Evolutionary conservation across 2,329 filamentous ascomycete species (phyloP), one percentile per base, ranked within the genome.

Genomic region (Thelonectria rubi): DNA sequence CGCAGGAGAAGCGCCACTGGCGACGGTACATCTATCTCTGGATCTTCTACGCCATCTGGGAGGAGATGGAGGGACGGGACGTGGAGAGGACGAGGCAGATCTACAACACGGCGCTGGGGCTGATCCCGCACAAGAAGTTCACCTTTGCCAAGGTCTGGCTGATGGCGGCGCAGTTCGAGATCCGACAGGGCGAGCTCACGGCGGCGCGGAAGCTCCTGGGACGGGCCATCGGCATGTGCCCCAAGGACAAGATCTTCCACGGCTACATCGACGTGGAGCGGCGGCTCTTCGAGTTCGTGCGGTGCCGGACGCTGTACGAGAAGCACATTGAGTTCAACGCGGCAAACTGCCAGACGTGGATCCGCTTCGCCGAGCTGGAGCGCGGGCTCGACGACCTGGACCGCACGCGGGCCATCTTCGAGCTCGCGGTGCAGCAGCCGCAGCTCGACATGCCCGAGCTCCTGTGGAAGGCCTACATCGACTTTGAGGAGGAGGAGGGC

Each of bases 71-170:
- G 65, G 90, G 89, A 37, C 89, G 90, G 68, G 93, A 98, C 71
- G 73, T 87, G 21, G 87, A 91, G 24, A 87, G 95, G 46, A 92
- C 94, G 18, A 86, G 91, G 17, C 92, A 97, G 74, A 93, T 99
- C 64, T 99, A 98, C 80, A 88, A 90, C 68, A 92, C 95, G 67
- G 97, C 93, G 70, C 79, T 98, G 48, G 90, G 90, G 63, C 80
- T 98, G 47, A 90, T 99, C 69, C 95, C 95, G 0, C 95, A 99
- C 81, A 96, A 96, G 76, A 92, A 92, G 73, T 99, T 98, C 78
- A 98, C 95, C 0, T 99, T 98, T 76, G 92, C 93, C 75, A 99
- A 99, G 77, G 82, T 98, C 51, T 99, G 95, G 95, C 82, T 98
- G 46, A 84, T 96, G 78, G 96, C 94, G 72, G 93, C 94, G 1